Conservation (phyloP, 2,329 filamentous ascomycete species). For the Alternaria novae-zelandiae region DNA sequence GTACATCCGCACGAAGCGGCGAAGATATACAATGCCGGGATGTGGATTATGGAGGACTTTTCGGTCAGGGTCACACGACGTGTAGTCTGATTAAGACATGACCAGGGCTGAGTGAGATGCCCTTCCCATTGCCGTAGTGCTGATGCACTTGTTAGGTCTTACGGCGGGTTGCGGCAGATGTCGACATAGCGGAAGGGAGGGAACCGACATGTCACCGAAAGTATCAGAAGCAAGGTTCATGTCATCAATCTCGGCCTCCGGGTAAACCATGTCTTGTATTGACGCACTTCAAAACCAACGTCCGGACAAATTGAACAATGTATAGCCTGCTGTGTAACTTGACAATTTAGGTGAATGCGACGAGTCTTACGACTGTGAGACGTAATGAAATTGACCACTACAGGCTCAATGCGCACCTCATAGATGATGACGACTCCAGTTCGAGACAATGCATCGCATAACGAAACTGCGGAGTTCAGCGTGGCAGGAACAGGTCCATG, state of each 20-base stretch:
- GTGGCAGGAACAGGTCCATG: neutral
- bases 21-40: neutral
- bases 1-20: neutral
- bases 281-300: neutral
- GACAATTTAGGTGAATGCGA: neutral
- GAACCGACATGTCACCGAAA: neutral
- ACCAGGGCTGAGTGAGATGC: neutral
- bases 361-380: neutral
- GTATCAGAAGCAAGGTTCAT: neutral
- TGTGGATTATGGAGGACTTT: constrained; percentile 2
- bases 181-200: neutral
- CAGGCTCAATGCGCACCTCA: neutral
- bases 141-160: neutral
- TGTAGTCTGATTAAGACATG: neutral
- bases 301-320: neutral
- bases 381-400: neutral
- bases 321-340: neutral
- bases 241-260: neutral
- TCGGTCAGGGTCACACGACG: neutral
- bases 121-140: neutral
- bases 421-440: neutral
- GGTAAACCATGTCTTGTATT: neutral
- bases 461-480: neutral
- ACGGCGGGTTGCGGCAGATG: neutral
- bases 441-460: neutral